Base-by-base conservation (phyloP, 495 filamentous ascomycete genomes). In the Oleoguttula mirabilis region DNA sequence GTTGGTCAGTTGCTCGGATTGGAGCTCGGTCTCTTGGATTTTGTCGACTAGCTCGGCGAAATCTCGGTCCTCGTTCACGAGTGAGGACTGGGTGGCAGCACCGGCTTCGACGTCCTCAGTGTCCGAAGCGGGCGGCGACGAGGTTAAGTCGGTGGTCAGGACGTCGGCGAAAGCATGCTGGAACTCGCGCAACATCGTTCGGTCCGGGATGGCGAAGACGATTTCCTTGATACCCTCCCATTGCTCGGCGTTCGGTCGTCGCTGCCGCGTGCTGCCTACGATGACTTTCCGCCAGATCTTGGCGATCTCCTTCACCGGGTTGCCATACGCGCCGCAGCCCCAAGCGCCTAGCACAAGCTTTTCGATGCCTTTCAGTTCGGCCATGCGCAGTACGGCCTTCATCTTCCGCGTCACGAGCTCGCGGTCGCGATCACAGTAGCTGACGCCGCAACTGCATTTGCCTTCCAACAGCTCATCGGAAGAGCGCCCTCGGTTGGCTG, bases 161-260 rank as follows among this genome's bases (percentile, higher is more conserved):
- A 47, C 43, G 14, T 41, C 43, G 3, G 41, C 44, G 48, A 59
- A 63, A 11, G 41, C 42, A 10, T 12, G 20, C n/a, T 50, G 50
- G 51, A 63, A 63, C 24, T 61, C 56, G 10, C 32, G 14, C 1
- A 52, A 47, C 58, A 61, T 59, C 20, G 20, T 56, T 6, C 37
- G 39, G 47, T 61, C 53, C 6, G 47, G 52, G 38, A 72, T 58
- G 19, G 68, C 71, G 58, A 74, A 75, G 32, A 72, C 61, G 4
- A 75, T 57, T 39, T 71, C 66, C 32, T 39, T 57, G 32, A 59
- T 50, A 31, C 62, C 62, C 40, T 43, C 42, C 55, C 59, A 63
- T 6, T 19, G 39, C 43, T 61, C 49, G 5, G 36, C 39, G 22
- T 50, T 50, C 3, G 50, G 47, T 11, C 43, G 21, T 7, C 46